Base-by-base conservation (phyloP, 441 rosid genomes). In the Erodium texanum region DNA sequence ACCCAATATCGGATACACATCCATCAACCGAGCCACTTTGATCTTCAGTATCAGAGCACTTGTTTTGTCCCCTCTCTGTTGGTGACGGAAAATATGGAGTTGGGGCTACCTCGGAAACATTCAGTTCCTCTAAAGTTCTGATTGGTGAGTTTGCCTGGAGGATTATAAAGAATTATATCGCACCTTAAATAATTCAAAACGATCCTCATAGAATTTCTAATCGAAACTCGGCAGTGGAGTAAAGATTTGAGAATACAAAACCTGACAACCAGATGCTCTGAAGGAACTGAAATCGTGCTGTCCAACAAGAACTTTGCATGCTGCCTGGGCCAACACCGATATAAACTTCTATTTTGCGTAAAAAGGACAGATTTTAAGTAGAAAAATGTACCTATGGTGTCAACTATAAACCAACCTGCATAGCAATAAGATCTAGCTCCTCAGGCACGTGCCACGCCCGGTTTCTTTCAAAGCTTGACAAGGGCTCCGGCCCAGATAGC, bases 191-290 rank as follows among this genome's bases (percentile, higher is more conserved):
- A 22, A 59, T 59, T 23, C n/a, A 9, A 22, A 58, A 58, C 9
- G 14, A 9, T 54, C 0, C 0, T 2, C 59, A 58, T 10, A 58
- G 62, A 58, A 58, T 6, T n/a, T 22, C 29, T 23, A 59, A 59
- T 4, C 32, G 23, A 23, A 22, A 7, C n/a, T n/a, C n/a, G 16
- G 23, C 32, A 23, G 11, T 23, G 23, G 12, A 5, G 1, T 32
- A 59, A 50, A 66, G 2, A 6, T 19, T 65, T 1, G 22, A 74
- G 71, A 72, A 24, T 61, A 75, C 63, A 74, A 80, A 75, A 90
- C 97, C 93, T 91, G 95, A 76, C 99, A 91, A 83, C 96, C 92
- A 77, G 91, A 62, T 69, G 97, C 97, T 81, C 97, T 83, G 83
- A 93, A 93, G 82, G 99, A 91, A 80, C 90, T 91, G 77, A 93